phyloP scores from a whole-genome alignment of 2,329 filamentous ascomycete genomes.

The Tolypocladium ophioglossoides region DNA sequence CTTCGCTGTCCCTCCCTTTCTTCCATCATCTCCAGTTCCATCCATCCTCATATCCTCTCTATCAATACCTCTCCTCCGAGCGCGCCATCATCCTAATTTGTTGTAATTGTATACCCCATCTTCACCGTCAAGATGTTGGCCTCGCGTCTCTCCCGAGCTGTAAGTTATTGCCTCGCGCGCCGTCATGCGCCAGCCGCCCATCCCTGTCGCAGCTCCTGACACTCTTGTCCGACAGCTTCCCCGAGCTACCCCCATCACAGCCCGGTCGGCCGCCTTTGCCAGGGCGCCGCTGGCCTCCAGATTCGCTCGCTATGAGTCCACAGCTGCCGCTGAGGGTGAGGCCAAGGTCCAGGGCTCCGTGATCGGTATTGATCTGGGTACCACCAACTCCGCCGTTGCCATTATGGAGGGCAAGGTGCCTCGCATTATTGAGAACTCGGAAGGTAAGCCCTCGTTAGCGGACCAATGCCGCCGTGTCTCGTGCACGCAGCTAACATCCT shows the following conservation, averaged over 20 bases:
- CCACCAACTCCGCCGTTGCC: slow-evolving; percentile 95
- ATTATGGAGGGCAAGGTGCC: slow-evolving; percentile 95
- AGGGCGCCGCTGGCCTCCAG: slow-evolving; percentile 62
- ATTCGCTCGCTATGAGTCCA: slow-evolving; percentile 70
- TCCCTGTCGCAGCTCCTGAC: slow-evolving; percentile 9
- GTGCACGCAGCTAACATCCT: neutral
- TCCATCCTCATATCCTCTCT: slow-evolving; percentile 11
- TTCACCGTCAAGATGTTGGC: slow-evolving; percentile 53
- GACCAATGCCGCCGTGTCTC: neutral
- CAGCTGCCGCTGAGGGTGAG: slow-evolving; percentile 36
- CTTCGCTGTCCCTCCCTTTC: slow-evolving; percentile 19
- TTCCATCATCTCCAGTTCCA: slow-evolving; percentile 12
- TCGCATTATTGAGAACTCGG: slow-evolving; percentile 95
- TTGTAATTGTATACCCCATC: slow-evolving; percentile 23
- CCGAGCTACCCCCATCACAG: slow-evolving; percentile 58
- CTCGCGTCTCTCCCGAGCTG: slow-evolving; percentile 62
- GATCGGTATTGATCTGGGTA: slow-evolving; percentile 97
- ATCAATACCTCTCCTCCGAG: slow-evolving; percentile 20
- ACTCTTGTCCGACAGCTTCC: slow-evolving; percentile 48
- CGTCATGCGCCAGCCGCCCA: neutral
- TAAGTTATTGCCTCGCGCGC: slow-evolving; percentile 36
- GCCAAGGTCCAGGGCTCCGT: slow-evolving; percentile 85
- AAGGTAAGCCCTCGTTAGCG: slow-evolving; percentile 47
- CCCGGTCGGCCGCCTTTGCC: slow-evolving; percentile 55
- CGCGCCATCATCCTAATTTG: slow-evolving; percentile 21